Evolutionary conservation across 1,284 basidiomycete species (phyloP).

Genomic region (Cerioporus squamosus): DNA sequence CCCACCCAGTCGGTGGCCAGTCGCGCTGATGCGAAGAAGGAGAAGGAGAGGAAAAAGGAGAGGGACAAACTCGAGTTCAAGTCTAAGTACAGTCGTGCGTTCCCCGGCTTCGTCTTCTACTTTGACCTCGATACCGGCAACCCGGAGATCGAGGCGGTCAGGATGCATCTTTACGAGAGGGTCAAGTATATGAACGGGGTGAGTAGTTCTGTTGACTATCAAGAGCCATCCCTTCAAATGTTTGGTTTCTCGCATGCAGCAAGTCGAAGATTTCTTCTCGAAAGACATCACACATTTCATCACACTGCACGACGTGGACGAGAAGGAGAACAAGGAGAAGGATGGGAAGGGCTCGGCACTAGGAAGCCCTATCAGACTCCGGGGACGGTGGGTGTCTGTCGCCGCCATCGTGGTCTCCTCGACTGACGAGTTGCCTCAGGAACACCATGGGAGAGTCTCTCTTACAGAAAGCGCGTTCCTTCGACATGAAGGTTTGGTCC

Average conservation of each 20-base stretch:
- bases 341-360: constrained; percentile 35
- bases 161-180: constrained; percentile 53
- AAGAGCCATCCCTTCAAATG: neutral
- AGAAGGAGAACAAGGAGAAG: constrained; percentile 67
- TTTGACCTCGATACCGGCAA: constrained; percentile 75
- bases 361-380: constrained; percentile 70
- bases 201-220: constrained; percentile 38
- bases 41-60: constrained; percentile 45
- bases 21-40: constrained; percentile 35
- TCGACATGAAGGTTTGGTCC: constrained; percentile 91
- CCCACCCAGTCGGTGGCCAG: constrained; percentile 28
- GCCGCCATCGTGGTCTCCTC: neutral
- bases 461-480: constrained; percentile 75
- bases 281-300: constrained; percentile 87
- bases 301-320: constrained; percentile 50
- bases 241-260: constrained; percentile 44
- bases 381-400: constrained; percentile 52
- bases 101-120: constrained; percentile 86
- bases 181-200: constrained; percentile 81
- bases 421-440: neutral
- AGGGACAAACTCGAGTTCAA: constrained; percentile 75
- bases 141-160: constrained; percentile 47
- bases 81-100: constrained; percentile 83
- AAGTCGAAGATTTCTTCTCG: constrained; percentile 87
- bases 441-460: constrained; percentile 46